Evolutionary conservation across 805 yeast genomes (phyloP), one percentile per base, ranked within the genome.

Genomic region (Ogataea pilisensis): DNA sequence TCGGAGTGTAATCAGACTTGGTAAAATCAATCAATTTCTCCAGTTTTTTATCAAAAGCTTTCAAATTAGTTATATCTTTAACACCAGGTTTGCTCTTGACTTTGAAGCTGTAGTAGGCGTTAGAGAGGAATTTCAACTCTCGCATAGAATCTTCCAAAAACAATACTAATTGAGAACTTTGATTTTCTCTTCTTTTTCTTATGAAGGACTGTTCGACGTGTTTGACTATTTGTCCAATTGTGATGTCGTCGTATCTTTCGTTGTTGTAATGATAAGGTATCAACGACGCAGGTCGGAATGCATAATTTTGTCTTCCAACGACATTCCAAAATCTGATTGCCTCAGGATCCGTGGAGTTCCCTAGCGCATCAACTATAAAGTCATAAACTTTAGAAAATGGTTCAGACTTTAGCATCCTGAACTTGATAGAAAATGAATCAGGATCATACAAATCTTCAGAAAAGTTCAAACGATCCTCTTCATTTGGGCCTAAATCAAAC

Each of bases 401-500:
- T 28, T 75, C 73, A 0, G 79, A 73, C 56, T 80, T 84, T 50
- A 76, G 67, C 2, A 82, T 68, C 55, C 74, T 76, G 31, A 82
- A 54, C 3, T 60, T 52, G 2, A 66, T 9, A 0, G 93, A 82
- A 42, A 65, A 68, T 1, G 77, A 68, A 5, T 66, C 66, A 1
- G 68, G 65, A 28, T 69, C 70, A 48, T 69, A 71, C n/a, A 76
- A 58, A 1, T 69, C 74, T 24, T 75, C 72, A 35, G 75, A 75
- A 49, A 66, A 80, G 34, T 68, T 67, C 34, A 68, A 66, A 9
- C 51, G 55, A 33, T 60, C 62, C 4, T 54, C 56, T 12, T 75
- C 73, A 68, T 85, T 85, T 4, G 87, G 81, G 11, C 82, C 86
- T 13, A 84, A 56, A 58, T 89, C 96, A 55, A 85, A 81, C 0